Base-by-base conservation (phyloP, 768 basidiomycete species). In the Tremella fuciformis region DNA sequence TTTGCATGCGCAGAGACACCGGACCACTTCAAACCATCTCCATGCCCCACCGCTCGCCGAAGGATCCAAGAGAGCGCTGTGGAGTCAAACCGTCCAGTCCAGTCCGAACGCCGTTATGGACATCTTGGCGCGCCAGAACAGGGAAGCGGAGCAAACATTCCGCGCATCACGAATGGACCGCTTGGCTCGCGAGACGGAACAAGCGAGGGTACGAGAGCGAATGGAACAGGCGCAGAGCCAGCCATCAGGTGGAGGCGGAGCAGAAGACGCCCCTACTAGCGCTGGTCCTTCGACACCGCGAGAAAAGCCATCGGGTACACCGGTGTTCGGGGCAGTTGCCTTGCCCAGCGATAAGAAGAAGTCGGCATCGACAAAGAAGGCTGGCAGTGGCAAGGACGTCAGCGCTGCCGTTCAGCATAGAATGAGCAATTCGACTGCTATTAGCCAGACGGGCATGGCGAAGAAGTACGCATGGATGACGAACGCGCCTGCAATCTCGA, bases 391-490 rank as follows among this genome's bases (percentile, higher is more conserved):
- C 11, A 49, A 57, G 46, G 66, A 72, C 51, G 53, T 70, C 9
- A 60, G 58, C 22, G 64, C 71, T 2, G 71, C 70, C 18, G 66
- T 65, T 1, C 60, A 62, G 9, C 60, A 64, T 40, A 70, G 68
- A 55, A 64, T 70, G 64, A 59, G 63, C 2, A 73, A 73, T 50
- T 58, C 66, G 13, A 68, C 64, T 8, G 68, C 71, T 2, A 67
- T 73, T 61, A 49, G 66, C 34, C 50, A 44, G 16, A 60, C 62
- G 8, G 71, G 71, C 8, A 57, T 60, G 53, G 63, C 59, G 21
- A 62, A 66, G 53, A 65, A 67, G 50, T 73, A 73, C 46, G 46
- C 58, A 41, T 73, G 71, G 71, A 53, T 73, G 68, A 62, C 57
- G 15, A 66, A 57, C 42, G 60, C 57, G 19, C 68, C 69, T 13